Percentiles rank a stretch among this genome's conserved stretches.
phyloP scores from a whole-genome alignment of 169 alveolate genomes.

The Plasmodium sp. region DNA sequence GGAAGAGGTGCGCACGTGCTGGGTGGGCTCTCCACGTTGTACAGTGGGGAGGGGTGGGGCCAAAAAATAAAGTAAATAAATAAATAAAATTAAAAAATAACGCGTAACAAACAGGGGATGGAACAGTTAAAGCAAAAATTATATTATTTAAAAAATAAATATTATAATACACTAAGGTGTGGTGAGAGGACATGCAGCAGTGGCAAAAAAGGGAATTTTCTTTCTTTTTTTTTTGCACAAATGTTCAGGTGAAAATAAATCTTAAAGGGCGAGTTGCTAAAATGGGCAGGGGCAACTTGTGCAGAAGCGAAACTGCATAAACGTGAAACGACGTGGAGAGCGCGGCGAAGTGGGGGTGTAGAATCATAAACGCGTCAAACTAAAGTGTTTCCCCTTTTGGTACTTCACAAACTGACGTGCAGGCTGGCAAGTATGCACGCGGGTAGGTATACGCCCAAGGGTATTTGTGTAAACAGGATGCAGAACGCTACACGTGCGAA shows the following conservation, averaged over 20 bases:
- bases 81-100: not conserved
- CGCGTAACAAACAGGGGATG: not conserved
- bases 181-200: not conserved
- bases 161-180: not conserved
- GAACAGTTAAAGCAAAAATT: slow-evolving; percentile 5
- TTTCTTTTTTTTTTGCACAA: not conserved
- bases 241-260: slow-evolving; percentile 16
- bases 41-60: not conserved
- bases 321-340: not conserved
- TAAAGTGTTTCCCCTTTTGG: not conserved
- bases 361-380: not conserved
- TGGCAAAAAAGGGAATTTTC: not conserved
- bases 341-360: not conserved
- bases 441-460: not conserved
- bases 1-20: not conserved
- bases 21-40: not conserved
- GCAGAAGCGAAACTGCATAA: not conserved
- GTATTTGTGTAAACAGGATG: not conserved
- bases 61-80: not conserved
- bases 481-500: not conserved
- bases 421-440: not conserved
- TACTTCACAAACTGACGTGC: not conserved
- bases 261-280: not conserved
- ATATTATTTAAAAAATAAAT: not conserved
- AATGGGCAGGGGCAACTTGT: not conserved